Evolutionary conservation across 2,329 filamentous ascomycete species (phyloP), one percentile per base, ranked within the genome.

Genomic region (Colletotrichum liriopes): DNA sequence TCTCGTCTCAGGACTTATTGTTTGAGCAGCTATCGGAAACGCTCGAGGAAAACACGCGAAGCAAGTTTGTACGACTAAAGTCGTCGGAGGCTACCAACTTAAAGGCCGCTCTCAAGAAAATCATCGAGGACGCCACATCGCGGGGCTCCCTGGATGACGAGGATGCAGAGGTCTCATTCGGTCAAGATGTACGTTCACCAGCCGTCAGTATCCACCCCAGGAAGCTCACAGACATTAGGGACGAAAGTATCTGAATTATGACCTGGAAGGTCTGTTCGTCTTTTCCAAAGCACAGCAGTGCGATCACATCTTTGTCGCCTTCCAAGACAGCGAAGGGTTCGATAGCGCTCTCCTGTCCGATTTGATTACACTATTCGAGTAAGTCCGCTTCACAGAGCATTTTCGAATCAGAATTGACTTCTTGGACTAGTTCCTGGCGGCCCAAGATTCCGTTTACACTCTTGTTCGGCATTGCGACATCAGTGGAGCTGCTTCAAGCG

Each of bases 261-360:
- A 96, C 77, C 86, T 96, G 20, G 92, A 93, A 76, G 90, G 93
- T 32, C 81, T 96, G 39, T 84, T 91, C 73, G 86, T 89, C 35
- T 91, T 89, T 80, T 85, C 91, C 18, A 86, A 85, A 71, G 83
- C 85, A 11, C 86, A 88, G 47, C 80, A 82, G 32, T 87, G 87
- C 39, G 82, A 87, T 51, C 90, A 90, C 75, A 88, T 96, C 12
- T 87, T 94, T 63, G 85, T 97, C 60, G 90, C 92, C 0, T 91
- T 96, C 71, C 92, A 95, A 79, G 94, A 96, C 77, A 94, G 93
- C 74, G 94, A 96, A 81, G 93, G 92, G 0, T 95, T 96, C 78
- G 93, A 95, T 76, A 90, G 90, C 58, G 84, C 84, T 39, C 81
- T 96, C n/a, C 83, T 97, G 16, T 91, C 91, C 1, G 93, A 96